phyloP scores from a whole-genome alignment of 169 alveolate species.

The Neospora caninum region DNA sequence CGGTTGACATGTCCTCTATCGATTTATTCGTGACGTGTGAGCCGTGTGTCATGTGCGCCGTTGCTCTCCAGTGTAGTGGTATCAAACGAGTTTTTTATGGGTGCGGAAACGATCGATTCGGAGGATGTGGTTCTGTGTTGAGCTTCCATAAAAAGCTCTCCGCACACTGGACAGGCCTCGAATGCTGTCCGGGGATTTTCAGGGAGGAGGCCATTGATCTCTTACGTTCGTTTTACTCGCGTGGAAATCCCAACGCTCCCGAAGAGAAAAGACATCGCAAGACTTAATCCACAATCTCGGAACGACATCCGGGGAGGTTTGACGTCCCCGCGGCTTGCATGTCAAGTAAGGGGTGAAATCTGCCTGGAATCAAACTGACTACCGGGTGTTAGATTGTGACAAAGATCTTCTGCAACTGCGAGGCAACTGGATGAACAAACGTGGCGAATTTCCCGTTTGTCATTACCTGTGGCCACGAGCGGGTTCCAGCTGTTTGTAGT shows the following conservation, averaged over 20 bases:
- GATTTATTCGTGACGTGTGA: constrained; percentile 77
- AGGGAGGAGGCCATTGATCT: constrained; percentile 32
- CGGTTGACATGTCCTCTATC: neutral
- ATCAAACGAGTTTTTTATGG: constrained; percentile 79
- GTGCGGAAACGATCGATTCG: constrained; percentile 84
- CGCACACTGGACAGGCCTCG: neutral
- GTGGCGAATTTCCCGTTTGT: too few species aligned
- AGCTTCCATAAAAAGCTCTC: constrained; percentile 72
- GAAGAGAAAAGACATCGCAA: constrained; percentile 37
- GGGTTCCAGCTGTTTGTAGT: too few species aligned
- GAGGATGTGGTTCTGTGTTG: constrained; percentile 86
- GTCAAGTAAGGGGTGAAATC: too few species aligned
- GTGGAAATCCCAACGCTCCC: constrained; percentile 66
- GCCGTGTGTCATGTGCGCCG: constrained; percentile 89
- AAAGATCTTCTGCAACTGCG: too few species aligned
- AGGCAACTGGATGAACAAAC: too few species aligned
- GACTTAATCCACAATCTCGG: neutral
- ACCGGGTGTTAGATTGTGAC: too few species aligned
- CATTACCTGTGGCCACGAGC: too few species aligned
- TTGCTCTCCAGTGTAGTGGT: constrained; percentile 79
- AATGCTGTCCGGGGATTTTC: constrained; percentile 25
- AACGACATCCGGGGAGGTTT: neutral
- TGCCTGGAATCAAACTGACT: too few species aligned
- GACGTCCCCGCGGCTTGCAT: too few species aligned
- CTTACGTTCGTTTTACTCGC: constrained; percentile 42